These are phyloP conservation scores for Leucocoprinus leucothites DNA, from an alignment of 768 basidiomycete genomes.

Conservation along the genomic window DNA sequence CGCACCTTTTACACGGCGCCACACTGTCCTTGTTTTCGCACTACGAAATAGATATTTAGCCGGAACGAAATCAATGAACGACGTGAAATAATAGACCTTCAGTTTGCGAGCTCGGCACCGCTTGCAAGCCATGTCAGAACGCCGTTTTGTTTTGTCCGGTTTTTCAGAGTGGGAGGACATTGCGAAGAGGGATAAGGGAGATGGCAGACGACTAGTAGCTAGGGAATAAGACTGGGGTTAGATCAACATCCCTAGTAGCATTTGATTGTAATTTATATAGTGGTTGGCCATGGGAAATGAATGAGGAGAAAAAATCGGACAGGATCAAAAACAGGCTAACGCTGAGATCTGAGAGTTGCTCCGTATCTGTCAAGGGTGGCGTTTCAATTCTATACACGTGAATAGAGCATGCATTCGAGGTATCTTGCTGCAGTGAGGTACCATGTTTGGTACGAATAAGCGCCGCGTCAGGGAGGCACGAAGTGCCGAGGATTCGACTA, in stretches of 20 bases:
- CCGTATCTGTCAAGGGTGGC: slow-evolving; percentile 11
- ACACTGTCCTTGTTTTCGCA: slow-evolving; percentile 26
- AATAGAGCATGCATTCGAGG: slow-evolving; percentile 11
- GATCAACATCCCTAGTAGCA: slow-evolving; percentile 7
- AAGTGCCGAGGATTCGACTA: neutral
- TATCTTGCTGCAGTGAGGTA: neutral
- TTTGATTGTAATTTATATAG: slow-evolving; percentile 13
- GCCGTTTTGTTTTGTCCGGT: slow-evolving; percentile 20
- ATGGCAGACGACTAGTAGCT: neutral
- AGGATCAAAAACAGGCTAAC: slow-evolving; percentile 11
- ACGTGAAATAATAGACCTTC: slow-evolving; percentile 34
- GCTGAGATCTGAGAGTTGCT: slow-evolving; percentile 3
- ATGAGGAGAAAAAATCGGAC: slow-evolving; percentile 8
- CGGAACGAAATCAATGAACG: neutral
- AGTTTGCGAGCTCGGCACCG: slow-evolving; percentile 54
- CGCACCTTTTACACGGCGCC: slow-evolving; percentile 38
- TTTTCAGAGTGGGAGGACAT: slow-evolving; percentile 10
- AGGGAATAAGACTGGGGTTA: slow-evolving; percentile 5
- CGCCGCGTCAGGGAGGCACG: neutral
- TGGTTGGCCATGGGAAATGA: slow-evolving; percentile 10
- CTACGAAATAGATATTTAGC: slow-evolving; percentile 15
- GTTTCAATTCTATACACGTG: slow-evolving; percentile 14
- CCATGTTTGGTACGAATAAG: neutral
- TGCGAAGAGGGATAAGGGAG: neutral
- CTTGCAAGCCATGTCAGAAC: slow-evolving; percentile 52